Evolutionary conservation across 2,329 filamentous ascomycete genomes (phyloP).

Genomic region (Cladophialophora immunda): DNA sequence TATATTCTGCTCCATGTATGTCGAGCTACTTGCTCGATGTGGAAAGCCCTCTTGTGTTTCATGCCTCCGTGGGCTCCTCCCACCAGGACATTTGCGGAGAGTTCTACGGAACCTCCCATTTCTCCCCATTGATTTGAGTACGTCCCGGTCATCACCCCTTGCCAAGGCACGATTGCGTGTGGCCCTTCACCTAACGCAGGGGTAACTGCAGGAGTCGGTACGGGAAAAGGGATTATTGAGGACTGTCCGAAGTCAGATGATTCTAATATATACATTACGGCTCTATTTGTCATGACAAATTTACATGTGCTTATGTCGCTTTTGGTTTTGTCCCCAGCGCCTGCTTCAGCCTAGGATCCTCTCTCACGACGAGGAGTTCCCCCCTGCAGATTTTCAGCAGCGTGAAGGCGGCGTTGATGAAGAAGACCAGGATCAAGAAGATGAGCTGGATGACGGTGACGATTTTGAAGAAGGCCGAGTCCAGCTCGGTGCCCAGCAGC

Average conservation of each 20-base stretch:
- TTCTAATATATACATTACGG: neutral
- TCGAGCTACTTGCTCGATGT: neutral
- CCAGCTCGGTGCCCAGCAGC: conserved; percentile 50
- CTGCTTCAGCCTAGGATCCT: conserved; percentile 30
- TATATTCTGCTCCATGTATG: too few species aligned
- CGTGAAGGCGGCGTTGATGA: conserved; percentile 46
- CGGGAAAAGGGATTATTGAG: too few species aligned
- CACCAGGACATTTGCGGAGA: neutral
- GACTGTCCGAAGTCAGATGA: neutral
- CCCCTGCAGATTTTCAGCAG: conserved; percentile 45
- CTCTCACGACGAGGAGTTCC: conserved; percentile 41
- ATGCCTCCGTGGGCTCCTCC: too few species aligned
- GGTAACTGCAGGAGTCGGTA: too few species aligned
- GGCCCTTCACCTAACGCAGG: too few species aligned
- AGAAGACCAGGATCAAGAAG: conserved; percentile 48
- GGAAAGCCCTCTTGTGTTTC: too few species aligned
- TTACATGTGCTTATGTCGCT: conserved; percentile 13
- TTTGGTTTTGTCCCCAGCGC: conserved; percentile 16
- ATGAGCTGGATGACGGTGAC: conserved; percentile 50
- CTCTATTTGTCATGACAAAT: neutral
- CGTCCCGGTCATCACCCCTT: too few species aligned
- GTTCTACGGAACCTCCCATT: neutral
- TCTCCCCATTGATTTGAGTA: neutral
- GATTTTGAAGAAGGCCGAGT: conserved; percentile 50
- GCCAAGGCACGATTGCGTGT: too few species aligned